These are phyloP conservation scores for Escallonia rubra DNA, from an alignment of 129 eudicot genomes.

Conservation along the genomic window DNA sequence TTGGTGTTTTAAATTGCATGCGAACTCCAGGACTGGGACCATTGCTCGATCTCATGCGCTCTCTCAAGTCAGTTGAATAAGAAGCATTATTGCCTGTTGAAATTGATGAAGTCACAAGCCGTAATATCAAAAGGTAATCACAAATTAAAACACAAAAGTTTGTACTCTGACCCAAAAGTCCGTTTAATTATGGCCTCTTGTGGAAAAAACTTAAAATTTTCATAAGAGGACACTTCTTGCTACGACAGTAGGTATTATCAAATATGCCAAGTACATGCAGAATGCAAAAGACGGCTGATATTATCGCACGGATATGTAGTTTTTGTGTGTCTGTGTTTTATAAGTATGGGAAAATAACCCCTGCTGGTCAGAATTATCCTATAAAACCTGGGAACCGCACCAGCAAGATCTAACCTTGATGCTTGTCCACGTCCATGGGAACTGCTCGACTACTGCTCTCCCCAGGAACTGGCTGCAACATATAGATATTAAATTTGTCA, in stretches of 20 bases:
- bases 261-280: background rate
- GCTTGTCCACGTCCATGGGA: constrained; percentile 53
- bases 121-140: constrained; percentile 11
- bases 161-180: background rate
- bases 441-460: constrained; percentile 82
- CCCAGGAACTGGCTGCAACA: constrained; percentile 69
- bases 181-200: background rate
- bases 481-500: constrained; percentile 11
- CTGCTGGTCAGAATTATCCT: background rate
- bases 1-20: constrained; percentile 66
- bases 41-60: constrained; percentile 61
- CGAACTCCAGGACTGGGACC: constrained; percentile 62
- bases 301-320: background rate
- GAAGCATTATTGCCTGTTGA: constrained; percentile 50
- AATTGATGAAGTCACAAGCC: constrained; percentile 17
- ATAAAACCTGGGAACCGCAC: background rate
- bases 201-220: background rate
- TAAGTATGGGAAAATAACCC: background rate
- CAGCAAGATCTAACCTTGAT: constrained; percentile 59
- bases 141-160: background rate
- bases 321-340: too few relatives aligned
- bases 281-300: background rate
- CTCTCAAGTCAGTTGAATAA: constrained; percentile 48
- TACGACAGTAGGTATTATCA: background rate
- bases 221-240: background rate